A percentile compares a stretch with the other conserved stretches of the same genome.
Conservation (phyloP, 140 eudicot species). For the Senecio squalidus region DNA sequence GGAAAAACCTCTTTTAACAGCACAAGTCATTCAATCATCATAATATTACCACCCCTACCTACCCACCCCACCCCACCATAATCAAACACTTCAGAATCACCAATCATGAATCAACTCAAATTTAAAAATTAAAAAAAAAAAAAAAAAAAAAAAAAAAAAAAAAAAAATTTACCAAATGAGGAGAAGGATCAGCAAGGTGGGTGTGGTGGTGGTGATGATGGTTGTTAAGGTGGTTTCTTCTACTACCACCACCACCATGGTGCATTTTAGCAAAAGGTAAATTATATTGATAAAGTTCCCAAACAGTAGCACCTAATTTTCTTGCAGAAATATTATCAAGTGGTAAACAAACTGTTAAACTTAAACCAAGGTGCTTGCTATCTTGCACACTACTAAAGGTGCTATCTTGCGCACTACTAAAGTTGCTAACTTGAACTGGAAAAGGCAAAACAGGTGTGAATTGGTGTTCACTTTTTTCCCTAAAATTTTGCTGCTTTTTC, state of each 20-base stretch:
- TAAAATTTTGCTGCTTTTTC: slow-evolving; percentile 6
- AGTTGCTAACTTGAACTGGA: slow-evolving; percentile 20
- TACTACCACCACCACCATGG: slow-evolving; percentile 35
- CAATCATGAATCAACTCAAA: too few relatives aligned
- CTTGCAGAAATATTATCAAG: slow-evolving; percentile 57
- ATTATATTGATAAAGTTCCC: slow-evolving; percentile 73
- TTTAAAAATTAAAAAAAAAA: too few relatives aligned
- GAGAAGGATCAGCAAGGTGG: slow-evolving; percentile 35
- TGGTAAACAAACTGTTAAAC: slow-evolving; percentile 17
- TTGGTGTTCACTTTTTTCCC: slow-evolving; percentile 43
- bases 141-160: neutral
- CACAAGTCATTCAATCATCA: too few relatives aligned
- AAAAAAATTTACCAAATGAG: slow-evolving; percentile 51
- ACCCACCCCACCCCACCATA: too few relatives aligned
- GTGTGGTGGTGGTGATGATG: slow-evolving; percentile 32
- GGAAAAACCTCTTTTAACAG: too few relatives aligned
- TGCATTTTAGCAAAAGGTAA: slow-evolving; percentile 56
- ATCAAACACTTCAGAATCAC: too few relatives aligned
- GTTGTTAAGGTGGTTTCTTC: slow-evolving; percentile 27
- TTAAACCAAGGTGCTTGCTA: slow-evolving; percentile 10
- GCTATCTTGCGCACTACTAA: slow-evolving; percentile 33
- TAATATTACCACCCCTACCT: too few relatives aligned
- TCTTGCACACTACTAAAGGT: slow-evolving; percentile 4
- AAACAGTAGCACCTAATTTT: slow-evolving; percentile 66
- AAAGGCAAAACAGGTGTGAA: slow-evolving; percentile 58